A percentile compares a stretch with the other conserved stretches of the same genome.
Conservation (phyloP, 179 eudicot species). For the Actinidia arguta region DNA sequence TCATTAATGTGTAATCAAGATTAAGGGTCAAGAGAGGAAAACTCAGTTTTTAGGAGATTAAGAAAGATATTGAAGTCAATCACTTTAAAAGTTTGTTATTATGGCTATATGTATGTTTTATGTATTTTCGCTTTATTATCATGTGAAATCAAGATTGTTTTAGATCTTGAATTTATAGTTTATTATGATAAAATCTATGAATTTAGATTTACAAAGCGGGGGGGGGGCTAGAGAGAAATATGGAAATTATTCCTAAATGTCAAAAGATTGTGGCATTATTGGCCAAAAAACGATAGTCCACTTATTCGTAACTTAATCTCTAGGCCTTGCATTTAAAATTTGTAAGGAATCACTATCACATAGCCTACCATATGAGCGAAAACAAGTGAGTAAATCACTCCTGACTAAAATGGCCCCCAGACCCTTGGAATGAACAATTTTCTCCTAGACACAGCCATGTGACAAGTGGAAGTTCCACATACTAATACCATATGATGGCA, state of each 20-base stretch:
- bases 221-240: not conserved
- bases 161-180: too few species aligned
- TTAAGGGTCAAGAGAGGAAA: too few species aligned
- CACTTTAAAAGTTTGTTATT: too few species aligned
- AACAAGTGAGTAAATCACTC: slow-evolving; percentile 39
- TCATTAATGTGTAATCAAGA: too few species aligned
- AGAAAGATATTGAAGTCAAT: too few species aligned
- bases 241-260: not conserved
- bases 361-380: not conserved
- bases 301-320: slow-evolving; percentile 2
- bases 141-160: too few species aligned
- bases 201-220: too few species aligned
- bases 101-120: too few species aligned
- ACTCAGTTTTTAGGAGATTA: too few species aligned
- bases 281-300: not conserved
- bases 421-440: slow-evolving; percentile 95
- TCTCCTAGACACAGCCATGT: slow-evolving; percentile 87
- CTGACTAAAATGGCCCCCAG: slow-evolving; percentile 99
- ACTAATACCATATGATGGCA: slow-evolving; percentile 95
- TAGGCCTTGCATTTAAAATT: not conserved
- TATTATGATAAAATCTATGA: too few species aligned
- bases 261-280: not conserved
- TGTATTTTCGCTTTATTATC: too few species aligned
- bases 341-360: not conserved
- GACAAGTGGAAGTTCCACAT: slow-evolving; percentile 99